Evolutionary conservation across 139 green algal genomes (phyloP), one percentile per base, ranked within the genome.

Genomic region (Microglena sp.): DNA sequence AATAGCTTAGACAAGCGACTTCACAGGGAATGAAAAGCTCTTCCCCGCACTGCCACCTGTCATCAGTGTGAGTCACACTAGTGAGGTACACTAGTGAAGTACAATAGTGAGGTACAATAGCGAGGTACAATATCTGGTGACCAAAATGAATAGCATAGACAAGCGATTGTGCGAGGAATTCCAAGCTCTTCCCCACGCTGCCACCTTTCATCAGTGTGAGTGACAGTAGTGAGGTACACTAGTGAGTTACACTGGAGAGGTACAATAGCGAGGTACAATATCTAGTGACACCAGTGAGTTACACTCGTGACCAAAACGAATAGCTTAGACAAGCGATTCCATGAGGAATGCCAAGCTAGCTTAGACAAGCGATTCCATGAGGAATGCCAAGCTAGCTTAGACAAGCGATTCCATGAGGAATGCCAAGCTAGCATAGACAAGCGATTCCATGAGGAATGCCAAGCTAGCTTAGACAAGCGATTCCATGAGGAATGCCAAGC

Each of bases 141-240:
- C n/a, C n/a, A n/a, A n/a, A n/a, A n/a, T n/a, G n/a, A n/a, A n/a
- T n/a, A n/a, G n/a, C n/a, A n/a, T n/a, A n/a, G 3, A 82, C 84
- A 1, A 68, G 80, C 27, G 88, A 96, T 72, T 96, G 96, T 71
- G 75, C 82, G 0, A 77, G 55, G 31, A 96, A 96, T 75, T 26
- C 28, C 40, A 69, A 77, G 0, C 78, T 97, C 27, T 96, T 95
- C 68, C 58, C 76, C 0, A 33, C 7, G 8, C 69, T 87, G 7
- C 87, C 90, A 28, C 92, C 91, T 0, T 53, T 95, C 18, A 74
- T 94, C 8, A 70, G 73, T 43, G 68, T 97, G 33, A 62, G 68
- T 15, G 78, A 5, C 26, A 15, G 50, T 24, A 58, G 50, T 6
- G 6, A 58, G 50, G 50, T 6, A 58, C 22, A 27, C 31, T n/a